Base-by-base conservation (phyloP, 1,284 basidiomycete species). In the Kalmanozyma brasiliensis region DNA sequence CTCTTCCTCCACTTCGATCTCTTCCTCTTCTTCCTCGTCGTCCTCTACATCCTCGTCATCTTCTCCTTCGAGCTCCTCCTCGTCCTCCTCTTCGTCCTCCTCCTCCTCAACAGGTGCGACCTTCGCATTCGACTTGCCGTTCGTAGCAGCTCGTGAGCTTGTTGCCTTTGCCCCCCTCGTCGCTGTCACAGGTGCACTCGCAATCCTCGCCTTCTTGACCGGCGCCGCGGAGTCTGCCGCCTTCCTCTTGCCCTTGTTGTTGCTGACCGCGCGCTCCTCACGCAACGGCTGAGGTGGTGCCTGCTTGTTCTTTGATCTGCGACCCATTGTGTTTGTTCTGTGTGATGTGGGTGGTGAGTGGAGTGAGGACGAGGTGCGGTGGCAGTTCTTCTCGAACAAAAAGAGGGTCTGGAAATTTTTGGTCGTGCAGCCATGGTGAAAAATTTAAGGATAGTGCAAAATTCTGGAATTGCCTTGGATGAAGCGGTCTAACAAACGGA, bases 221-320 rank as follows among this genome's bases (percentile, higher is more conserved):
- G 68, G 73, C 52, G 40, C 67, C 41, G 41, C 52, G 22, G 70
- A 73, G 70, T 58, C 66, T 57, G 76, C 82, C 29, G 77, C 82
- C 78, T 84, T 85, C 30, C 74, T 74, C 72, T 82, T 83, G 8
- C 68, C 68, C 74, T 83, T 82, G 60, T 26, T 49, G 43, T 8
- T 37, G 45, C 62, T 73, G 59, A 74, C 76, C 6, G 52, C 34
- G 10, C 86, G 62, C 84, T 85, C 48, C 87, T 87, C 43, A 82
- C 84, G 32, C 19, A 93, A 79, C 36, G 92, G 88, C 59, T 84
- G 85, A 2, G 92, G 93, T 5, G 88, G 85, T 0, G 86, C 87
- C 84, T 97, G 94, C 85, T 96, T 96, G 84, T 91, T 90, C 84
- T 91, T 92, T 72, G 92, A 88, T 77, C 92, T 89, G 81, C 92